phyloP scores from a whole-genome alignment of 2,329 filamentous ascomycete genomes.

The Dryadomyces quercivorus region DNA sequence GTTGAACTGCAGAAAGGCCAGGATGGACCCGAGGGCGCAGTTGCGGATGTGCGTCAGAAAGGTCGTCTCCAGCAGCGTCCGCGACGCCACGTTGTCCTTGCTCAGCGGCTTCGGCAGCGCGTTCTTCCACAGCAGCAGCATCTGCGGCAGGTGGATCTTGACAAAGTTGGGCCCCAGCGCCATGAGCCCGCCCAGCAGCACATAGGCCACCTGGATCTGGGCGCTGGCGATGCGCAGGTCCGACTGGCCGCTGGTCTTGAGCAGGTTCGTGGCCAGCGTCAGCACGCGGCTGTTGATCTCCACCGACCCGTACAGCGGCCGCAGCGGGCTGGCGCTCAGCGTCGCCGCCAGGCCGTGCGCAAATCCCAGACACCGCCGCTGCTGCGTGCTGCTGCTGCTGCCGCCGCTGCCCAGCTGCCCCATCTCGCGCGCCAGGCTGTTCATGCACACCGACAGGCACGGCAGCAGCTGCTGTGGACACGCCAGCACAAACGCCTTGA shows the following conservation, averaged over 20 bases:
- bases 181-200: constrained; percentile 92
- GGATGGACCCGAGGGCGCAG: constrained; percentile 80
- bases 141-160: constrained; percentile 91
- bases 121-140: constrained; percentile 94
- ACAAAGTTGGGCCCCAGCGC: constrained; percentile 94
- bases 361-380: constrained; percentile 72
- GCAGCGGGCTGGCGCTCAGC: constrained; percentile 75
- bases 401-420: constrained; percentile 62
- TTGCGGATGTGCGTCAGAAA: constrained; percentile 92
- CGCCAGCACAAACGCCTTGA: constrained; percentile 77
- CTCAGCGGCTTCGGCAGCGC: constrained; percentile 88
- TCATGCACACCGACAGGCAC: constrained; percentile 91
- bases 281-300: constrained; percentile 90
- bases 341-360: constrained; percentile 85
- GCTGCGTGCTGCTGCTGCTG: constrained; percentile 45
- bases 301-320: constrained; percentile 86
- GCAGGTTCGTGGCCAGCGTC: constrained; percentile 77
- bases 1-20: constrained; percentile 90
- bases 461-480: constrained; percentile 87
- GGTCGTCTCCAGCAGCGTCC: constrained; percentile 77
- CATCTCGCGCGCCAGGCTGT: constrained; percentile 80
- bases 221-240: constrained; percentile 85
- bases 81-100: constrained; percentile 76
- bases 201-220: constrained; percentile 97
- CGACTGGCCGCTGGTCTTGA: constrained; percentile 85